Evolutionary conservation across 1,139 yeast species (phyloP), one percentile per base, ranked within the genome.

Genomic region (Saccharomyces hybrid): DNA sequence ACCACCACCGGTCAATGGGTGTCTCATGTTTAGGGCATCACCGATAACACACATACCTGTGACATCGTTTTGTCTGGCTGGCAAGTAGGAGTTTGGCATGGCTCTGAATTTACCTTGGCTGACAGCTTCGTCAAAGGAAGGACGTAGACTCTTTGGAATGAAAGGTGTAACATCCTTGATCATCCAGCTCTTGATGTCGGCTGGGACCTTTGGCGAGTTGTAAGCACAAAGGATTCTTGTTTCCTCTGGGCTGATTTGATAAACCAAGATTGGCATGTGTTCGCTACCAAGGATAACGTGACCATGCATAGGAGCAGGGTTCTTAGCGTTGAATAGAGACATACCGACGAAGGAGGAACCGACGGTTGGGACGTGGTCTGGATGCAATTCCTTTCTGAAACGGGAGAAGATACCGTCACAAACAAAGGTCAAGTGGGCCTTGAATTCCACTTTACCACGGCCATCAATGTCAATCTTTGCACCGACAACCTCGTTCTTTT

Each of bases 1-100:
- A 58, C 99, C 99, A 57, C 99, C 99, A 49, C 99, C 99, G 1
- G 99, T 93, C 60, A 93, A 78, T 19, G 99, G 99, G 71, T 93
- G 99, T 69, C 99, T 81, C 97, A 93, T 93, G 71, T 93, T 93
- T 66, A 91, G 78, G 1, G 99, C 89, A 69, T 93, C 99, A 47
- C 99, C 99, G 50, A 93, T 70, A 63, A 93, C 78, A 48, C 93
- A 76, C 54, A 90, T 74, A n/a, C 99, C 99, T 14, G 83, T 83
- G 50, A 81, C 78, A 19, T 76, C 76, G 63, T 81, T 82, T 52
- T 78, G 76, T 57, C 80, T 76, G 0, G 97, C 97, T 7, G 96
- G 82, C 56, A 93, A 76, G 72, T 82, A 93, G 66, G 95, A 96
- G 72, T 91, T 91, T 51, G 99, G 98, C 98, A 93, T 93, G 50